phyloP scores from a whole-genome alignment of 805 yeast species.

The Starmerella powellii region DNA sequence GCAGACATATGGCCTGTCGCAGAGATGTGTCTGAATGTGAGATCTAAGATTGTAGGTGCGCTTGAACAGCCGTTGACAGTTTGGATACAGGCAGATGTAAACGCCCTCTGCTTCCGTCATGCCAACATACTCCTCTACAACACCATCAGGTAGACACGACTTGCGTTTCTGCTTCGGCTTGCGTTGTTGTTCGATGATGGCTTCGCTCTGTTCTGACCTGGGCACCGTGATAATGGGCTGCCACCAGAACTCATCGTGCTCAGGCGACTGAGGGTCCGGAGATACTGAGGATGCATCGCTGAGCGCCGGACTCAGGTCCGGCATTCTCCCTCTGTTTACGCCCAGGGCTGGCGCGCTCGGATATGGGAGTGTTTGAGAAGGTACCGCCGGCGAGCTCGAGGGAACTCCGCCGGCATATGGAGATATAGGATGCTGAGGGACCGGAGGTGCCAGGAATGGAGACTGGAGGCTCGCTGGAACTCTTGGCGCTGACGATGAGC shows the following conservation, averaged over 20 bases:
- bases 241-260: constrained; percentile 25
- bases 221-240: constrained; percentile 31
- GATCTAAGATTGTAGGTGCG: constrained; percentile 86
- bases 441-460: constrained; percentile 3
- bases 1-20: constrained; percentile 87
- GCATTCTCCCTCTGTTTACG: neutral
- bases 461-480: neutral
- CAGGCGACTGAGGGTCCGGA: constrained; percentile 13
- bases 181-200: constrained; percentile 27
- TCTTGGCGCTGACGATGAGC: too few species aligned
- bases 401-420: neutral
- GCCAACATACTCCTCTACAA: constrained; percentile 66
- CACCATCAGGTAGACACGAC: constrained; percentile 77
- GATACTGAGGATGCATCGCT: constrained; percentile 17
- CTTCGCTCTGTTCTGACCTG: constrained; percentile 25
- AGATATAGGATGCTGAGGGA: neutral
- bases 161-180: constrained; percentile 31
- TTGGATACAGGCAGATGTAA: constrained; percentile 61
- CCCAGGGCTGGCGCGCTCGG: neutral
- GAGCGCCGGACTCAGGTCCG: constrained; percentile 16
- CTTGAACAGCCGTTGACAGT: constrained; percentile 73
- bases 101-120: constrained; percentile 66
- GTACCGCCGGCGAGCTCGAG: neutral
- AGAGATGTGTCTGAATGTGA: constrained; percentile 90
- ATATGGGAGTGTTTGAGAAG: neutral